Percentiles rank a stretch among this genome's conserved stretches.
These are phyloP conservation scores for Exophiala phaeomuriformis DNA, from an alignment of 2,329 filamentous ascomycete genomes.

Conservation along the genomic window DNA sequence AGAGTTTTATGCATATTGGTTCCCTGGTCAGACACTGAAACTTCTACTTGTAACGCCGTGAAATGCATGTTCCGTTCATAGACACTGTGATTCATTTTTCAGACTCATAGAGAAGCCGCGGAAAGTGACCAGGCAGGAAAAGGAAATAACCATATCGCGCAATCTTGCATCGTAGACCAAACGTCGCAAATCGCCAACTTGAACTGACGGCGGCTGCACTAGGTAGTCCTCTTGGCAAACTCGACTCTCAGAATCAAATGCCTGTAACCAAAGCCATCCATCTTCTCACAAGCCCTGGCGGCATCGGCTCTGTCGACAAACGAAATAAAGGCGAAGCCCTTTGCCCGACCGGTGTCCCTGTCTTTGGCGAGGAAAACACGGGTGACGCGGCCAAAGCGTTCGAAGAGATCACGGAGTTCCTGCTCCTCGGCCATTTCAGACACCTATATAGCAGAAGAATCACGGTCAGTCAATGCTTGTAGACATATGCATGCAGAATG, in stretches of 20 bases:
- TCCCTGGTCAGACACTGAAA: not conserved
- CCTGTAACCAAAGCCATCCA: constrained; percentile 72
- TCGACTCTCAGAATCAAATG: constrained; percentile 48
- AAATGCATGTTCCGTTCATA: not conserved
- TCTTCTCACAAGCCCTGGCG: constrained; percentile 87
- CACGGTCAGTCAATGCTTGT: not conserved
- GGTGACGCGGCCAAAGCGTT: constrained; percentile 91
- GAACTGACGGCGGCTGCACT: not conserved
- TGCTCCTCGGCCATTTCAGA: constrained; percentile 95
- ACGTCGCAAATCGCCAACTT: too few relatives aligned
- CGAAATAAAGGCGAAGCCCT: constrained; percentile 98
- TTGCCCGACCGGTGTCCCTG: constrained; percentile 87
- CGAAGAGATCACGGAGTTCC: constrained; percentile 96
- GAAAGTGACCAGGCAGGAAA: not conserved
- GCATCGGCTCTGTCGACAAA: constrained; percentile 87
- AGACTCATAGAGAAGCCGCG: not conserved
- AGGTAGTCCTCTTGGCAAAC: constrained; percentile 41
- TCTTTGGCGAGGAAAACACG: constrained; percentile 98
- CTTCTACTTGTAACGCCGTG: not conserved
- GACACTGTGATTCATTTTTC: not conserved
- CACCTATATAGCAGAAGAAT: constrained; percentile 50
- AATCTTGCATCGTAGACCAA: too few relatives aligned
- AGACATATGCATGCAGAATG: not conserved
- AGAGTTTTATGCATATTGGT: not conserved
- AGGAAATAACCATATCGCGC: too few relatives aligned